Evolutionary conservation across 768 basidiomycete species (phyloP).

Genomic region (Psilocybe sp.): DNA sequence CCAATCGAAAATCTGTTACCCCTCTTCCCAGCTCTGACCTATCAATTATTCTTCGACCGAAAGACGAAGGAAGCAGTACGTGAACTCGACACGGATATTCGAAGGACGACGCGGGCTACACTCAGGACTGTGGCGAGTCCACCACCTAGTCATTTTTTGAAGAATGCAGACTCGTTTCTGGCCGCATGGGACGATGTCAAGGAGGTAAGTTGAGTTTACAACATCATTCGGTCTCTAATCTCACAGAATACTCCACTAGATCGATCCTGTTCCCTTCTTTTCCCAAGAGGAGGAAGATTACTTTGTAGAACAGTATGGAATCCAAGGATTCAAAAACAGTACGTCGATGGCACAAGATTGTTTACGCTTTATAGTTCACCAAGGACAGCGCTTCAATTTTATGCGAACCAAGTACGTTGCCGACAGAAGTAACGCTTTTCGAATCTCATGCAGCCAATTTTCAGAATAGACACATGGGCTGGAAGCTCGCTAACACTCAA

Average conservation of each 20-base stretch:
- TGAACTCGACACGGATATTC: slow-evolving; percentile 56
- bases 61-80: slow-evolving; percentile 42
- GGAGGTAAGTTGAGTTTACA: slow-evolving; percentile 30
- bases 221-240: neutral
- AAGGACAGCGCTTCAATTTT: slow-evolving; percentile 59
- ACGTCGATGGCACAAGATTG: slow-evolving; percentile 17
- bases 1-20: slow-evolving; percentile 39
- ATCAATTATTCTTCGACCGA: slow-evolving; percentile 61
- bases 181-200: slow-evolving; percentile 46
- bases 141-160: slow-evolving; percentile 55
- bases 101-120: slow-evolving; percentile 55
- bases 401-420: slow-evolving; percentile 46
- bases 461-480: slow-evolving; percentile 40
- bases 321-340: slow-evolving; percentile 64
- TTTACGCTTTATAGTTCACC: neutral
- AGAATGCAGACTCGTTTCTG: slow-evolving; percentile 45
- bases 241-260: slow-evolving; percentile 29
- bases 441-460: neutral
- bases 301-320: slow-evolving; percentile 57
- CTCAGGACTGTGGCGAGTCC: slow-evolving; percentile 51
- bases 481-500: slow-evolving; percentile 38
- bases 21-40: slow-evolving; percentile 51
- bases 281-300: slow-evolving; percentile 64
- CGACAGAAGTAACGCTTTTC: neutral
- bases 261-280: slow-evolving; percentile 62